A percentile compares a stretch with the other conserved stretches of the same genome.
phyloP scores from a whole-genome alignment of 2,329 filamentous ascomycete genomes.

The Penicillium hesseltinei region DNA sequence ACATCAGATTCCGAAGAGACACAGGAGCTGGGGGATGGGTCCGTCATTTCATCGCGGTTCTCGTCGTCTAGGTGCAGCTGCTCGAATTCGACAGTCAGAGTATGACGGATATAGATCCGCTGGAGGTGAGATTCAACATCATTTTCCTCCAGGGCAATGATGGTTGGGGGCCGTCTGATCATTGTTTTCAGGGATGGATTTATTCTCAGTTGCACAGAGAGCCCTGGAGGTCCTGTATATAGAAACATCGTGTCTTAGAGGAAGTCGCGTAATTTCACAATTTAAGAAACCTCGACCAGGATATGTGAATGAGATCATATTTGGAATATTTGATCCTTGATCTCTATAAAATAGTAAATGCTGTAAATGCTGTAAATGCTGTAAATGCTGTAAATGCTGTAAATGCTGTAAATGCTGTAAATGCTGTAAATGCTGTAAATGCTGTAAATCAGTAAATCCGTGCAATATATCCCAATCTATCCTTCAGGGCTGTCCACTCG shows the following conservation, averaged over 20 bases:
- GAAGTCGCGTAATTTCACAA: not conserved
- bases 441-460: not conserved
- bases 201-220: constrained; percentile 2
- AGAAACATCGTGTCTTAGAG: constrained; percentile 1
- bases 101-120: constrained; percentile 16
- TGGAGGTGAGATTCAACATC: constrained; percentile 35
- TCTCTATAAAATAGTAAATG: not conserved
- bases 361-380: no score
- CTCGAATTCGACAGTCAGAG: constrained; percentile 16
- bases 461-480: not conserved
- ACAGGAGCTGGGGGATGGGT: not conserved
- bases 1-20: not conserved
- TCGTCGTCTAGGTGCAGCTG: constrained; percentile 16
- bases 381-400: no score
- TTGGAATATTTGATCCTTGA: not conserved
- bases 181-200: constrained; percentile 23
- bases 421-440: not conserved
- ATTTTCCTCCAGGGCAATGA: constrained; percentile 32
- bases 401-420: no score
- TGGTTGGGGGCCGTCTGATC: constrained; percentile 36
- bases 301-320: not conserved
- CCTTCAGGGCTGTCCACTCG: not conserved
- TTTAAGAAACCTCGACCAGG: not conserved
- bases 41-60: constrained; percentile 3
- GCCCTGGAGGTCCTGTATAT: constrained; percentile 2